Base-by-base conservation (phyloP, 257 asterid genomes). In the Solanum chiquidenum region DNA sequence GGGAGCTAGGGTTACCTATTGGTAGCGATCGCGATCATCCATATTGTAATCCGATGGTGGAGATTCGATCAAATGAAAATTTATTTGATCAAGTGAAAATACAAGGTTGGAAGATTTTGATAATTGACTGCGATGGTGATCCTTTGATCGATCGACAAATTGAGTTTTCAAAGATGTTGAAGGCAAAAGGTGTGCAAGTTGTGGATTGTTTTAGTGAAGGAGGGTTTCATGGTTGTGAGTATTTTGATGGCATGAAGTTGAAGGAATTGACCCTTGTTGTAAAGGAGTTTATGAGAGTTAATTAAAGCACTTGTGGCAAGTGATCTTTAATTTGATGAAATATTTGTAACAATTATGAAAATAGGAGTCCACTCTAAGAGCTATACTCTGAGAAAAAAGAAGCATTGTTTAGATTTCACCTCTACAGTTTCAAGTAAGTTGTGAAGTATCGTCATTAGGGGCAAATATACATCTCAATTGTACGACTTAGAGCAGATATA, bases 21-120 rank as follows among this genome's bases (percentile, higher is more conserved):
- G 98, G 93, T 0, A 92, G 31, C 23, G 90, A 90, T 46, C 93
- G 95, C 0, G 95, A 92, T 29, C 93, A 92, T 49, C 91, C 89
- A 66, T 93, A 90, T 83, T 90, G 91, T 42, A 92, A 93, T 86
- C 93, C 93, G 1, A 87, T 23, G 89, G 86, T 12, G 5, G 49
- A 40, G 7, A 88, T 89, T 5, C 71, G 5, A 68, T 12, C 75
- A 10, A 87, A 87, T 5, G 73, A 9, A 12, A 29, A 13, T 40
- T 60, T 84, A 27, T 84, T 91, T 40, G 90, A 86, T 25, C 13
- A 33, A 55, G 6, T 91, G 37, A 91, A 88, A 85, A 31, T 6
- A 3, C 52, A 60, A 38, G 88, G 86, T 71, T 88, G 92, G 93
- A 91, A 38, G 83, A 8, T 92, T 37, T 2, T 92, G 89, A 88